Evolutionary conservation across 1,139 yeast genomes (phyloP).

Genomic region (Schizosaccharomyces versatilis): DNA sequence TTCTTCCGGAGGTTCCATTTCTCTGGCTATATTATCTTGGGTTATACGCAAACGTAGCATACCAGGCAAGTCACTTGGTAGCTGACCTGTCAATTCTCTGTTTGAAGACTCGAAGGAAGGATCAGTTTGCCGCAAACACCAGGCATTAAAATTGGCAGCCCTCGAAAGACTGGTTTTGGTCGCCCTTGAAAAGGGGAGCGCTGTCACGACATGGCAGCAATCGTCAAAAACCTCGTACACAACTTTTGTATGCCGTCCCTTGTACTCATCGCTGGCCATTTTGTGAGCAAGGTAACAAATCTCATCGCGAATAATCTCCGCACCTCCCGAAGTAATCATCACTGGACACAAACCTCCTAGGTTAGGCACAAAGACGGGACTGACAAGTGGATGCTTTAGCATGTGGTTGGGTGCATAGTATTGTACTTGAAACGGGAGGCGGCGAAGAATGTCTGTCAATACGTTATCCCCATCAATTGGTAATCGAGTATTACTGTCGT

Average conservation of each 20-base stretch:
- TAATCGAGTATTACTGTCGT: neutral
- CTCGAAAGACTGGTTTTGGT: conserved; percentile 8
- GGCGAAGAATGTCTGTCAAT: neutral
- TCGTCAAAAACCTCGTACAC: conserved; percentile 7
- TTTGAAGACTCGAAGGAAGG: neutral
- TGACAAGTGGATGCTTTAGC: conserved; percentile 7
- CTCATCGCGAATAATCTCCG: conserved; percentile 10
- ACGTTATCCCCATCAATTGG: neutral
- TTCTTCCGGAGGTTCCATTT: conserved; percentile 6
- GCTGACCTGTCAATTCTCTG: neutral
- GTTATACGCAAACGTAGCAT: conserved; percentile 9
- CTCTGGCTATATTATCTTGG: conserved; percentile 5
- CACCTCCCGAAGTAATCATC: conserved; percentile 6
- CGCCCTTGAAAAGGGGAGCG: conserved; percentile 7
- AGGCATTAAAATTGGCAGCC: conserved; percentile 7
- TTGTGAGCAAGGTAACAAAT: conserved; percentile 7
- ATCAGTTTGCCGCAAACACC: conserved; percentile 4
- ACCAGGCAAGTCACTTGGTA: neutral
- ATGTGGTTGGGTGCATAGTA: conserved; percentile 8
- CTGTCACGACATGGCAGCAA: conserved; percentile 10
- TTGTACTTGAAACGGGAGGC: conserved; percentile 7
- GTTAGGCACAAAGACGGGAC: conserved; percentile 7
- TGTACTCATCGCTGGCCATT: conserved; percentile 4
- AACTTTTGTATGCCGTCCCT: conserved; percentile 6
- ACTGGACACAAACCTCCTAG: conserved; percentile 9